Percentiles rank a stretch among this genome's conserved stretches.
These are phyloP conservation scores for Citrus sinensis DNA, from an alignment of 345 rosid species.

Conservation along the genomic window DNA sequence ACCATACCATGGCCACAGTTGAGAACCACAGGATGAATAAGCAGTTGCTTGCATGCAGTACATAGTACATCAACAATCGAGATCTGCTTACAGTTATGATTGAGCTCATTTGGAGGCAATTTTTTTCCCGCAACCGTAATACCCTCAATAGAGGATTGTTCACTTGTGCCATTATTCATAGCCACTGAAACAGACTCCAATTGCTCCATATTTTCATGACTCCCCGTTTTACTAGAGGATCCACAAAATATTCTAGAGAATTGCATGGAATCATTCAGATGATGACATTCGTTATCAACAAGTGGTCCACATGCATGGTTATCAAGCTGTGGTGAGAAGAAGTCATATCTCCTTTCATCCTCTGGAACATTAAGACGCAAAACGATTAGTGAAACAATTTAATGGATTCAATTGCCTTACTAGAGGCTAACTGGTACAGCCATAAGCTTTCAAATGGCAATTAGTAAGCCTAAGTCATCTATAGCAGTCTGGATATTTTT, in stretches of 20 bases:
- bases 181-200: neutral
- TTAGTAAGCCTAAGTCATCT: neutral
- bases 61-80: conserved; percentile 58
- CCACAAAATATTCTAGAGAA: conserved; percentile 17
- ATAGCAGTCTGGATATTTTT: neutral
- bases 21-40: conserved; percentile 58
- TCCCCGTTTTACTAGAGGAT: conserved; percentile 24
- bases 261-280: conserved; percentile 9
- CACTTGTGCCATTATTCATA: conserved; percentile 1
- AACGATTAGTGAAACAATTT: neutral
- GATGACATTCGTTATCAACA: conserved; percentile 21
- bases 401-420: neutral
- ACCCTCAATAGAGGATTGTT: neutral
- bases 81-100: conserved; percentile 26
- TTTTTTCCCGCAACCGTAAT: conserved; percentile 12
- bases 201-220: conserved; percentile 15
- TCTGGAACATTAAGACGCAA: conserved; percentile 36
- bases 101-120: conserved; percentile 5
- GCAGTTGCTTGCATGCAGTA: conserved; percentile 62
- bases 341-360: conserved; percentile 36
- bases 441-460: neutral
- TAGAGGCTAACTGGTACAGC: neutral
- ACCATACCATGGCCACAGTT: conserved; percentile 86
- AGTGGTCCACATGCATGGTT: conserved; percentile 16
- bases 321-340: conserved; percentile 61